A percentile compares a stretch with the other conserved stretches of the same genome.
These are phyloP conservation scores for Zelonia costaricensis DNA, from an alignment of 208 protist species.

Conservation along the genomic window DNA sequence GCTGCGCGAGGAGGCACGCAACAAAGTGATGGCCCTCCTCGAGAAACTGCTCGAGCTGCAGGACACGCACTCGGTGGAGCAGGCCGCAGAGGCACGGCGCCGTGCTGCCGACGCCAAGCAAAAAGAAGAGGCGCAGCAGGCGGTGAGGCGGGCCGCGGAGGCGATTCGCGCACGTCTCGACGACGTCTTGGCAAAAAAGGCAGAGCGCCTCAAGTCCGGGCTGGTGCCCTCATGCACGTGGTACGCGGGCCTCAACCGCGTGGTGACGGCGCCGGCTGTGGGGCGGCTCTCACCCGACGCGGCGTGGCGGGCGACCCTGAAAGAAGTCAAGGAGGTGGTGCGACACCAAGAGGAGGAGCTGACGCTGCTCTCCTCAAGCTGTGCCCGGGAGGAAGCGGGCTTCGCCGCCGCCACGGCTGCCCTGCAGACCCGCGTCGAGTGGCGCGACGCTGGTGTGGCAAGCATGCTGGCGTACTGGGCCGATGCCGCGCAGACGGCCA, in stretches of 20 bases:
- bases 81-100: too few species aligned
- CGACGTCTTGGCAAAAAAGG: neutral
- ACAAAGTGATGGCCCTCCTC: conserved; percentile 8
- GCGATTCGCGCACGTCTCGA: neutral
- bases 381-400: conserved; percentile 21
- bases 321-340: conserved; percentile 33
- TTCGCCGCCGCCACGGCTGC: conserved; percentile 21
- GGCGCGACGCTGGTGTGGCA: conserved; percentile 41
- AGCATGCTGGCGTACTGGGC: conserved; percentile 44
- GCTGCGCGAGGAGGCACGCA: conserved; percentile 28
- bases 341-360: conserved; percentile 29
- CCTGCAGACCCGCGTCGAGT: conserved; percentile 32
- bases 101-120: too few species aligned
- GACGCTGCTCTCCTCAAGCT: conserved; percentile 16
- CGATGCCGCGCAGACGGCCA: conserved; percentile 18
- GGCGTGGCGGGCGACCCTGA: conserved; percentile 22
- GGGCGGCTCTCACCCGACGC: neutral
- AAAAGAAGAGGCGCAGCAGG: neutral
- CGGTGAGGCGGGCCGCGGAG: neutral
- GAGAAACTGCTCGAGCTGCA: neutral
- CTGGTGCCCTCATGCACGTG: neutral
- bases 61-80: neutral
- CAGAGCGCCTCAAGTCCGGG: neutral
- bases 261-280: neutral
- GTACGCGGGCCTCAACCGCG: conserved; percentile 7